phyloP scores from a whole-genome alignment of 306 rosid genomes.

The Lotus japonicus region DNA sequence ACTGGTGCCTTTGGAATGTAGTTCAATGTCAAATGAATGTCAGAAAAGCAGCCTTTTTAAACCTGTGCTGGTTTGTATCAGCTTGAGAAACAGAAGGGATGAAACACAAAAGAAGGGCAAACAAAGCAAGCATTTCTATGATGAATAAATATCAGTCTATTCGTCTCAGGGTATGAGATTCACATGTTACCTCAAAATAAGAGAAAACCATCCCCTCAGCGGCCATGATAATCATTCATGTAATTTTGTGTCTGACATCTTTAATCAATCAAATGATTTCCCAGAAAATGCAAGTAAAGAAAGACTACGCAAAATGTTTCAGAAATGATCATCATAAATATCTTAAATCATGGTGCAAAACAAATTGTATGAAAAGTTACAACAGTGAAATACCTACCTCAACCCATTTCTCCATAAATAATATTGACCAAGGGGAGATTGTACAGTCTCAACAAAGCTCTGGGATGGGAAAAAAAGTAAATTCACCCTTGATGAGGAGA shows the following conservation, averaged over 20 bases:
- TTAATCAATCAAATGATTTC: conserved; percentile 36
- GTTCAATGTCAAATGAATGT: conserved; percentile 37
- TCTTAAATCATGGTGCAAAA: conserved; percentile 34
- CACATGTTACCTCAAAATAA: conserved; percentile 80
- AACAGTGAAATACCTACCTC: conserved; percentile 90
- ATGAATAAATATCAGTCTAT: conserved; percentile 31
- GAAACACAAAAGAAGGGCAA: conserved; percentile 12
- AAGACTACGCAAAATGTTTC: conserved; percentile 42
- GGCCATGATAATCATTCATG: conserved; percentile 65
- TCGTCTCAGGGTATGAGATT: conserved; percentile 30
- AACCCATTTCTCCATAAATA: conserved; percentile 69
- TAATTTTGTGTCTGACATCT: conserved; percentile 54
- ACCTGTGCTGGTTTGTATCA: conserved; percentile 37
- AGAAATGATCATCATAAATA: conserved; percentile 36
- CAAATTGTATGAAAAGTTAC: conserved; percentile 37
- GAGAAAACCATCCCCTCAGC: conserved; percentile 65
- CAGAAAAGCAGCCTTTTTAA: conserved; percentile 34
- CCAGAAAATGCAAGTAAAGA: conserved; percentile 29
- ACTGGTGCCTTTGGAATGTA: conserved; percentile 23
- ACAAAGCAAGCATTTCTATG: conserved; percentile 13
- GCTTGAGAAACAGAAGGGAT: conserved; percentile 27
- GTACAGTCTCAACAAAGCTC: conserved; percentile 83
- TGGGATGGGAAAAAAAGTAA: conserved; percentile 64
- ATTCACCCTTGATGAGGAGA: conserved; percentile 69
- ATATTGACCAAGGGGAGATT: conserved; percentile 82